Percentiles rank a stretch among this genome's conserved stretches.
These are phyloP conservation scores for Acer negundo DNA, from an alignment of 345 rosid genomes.

Conservation along the genomic window DNA sequence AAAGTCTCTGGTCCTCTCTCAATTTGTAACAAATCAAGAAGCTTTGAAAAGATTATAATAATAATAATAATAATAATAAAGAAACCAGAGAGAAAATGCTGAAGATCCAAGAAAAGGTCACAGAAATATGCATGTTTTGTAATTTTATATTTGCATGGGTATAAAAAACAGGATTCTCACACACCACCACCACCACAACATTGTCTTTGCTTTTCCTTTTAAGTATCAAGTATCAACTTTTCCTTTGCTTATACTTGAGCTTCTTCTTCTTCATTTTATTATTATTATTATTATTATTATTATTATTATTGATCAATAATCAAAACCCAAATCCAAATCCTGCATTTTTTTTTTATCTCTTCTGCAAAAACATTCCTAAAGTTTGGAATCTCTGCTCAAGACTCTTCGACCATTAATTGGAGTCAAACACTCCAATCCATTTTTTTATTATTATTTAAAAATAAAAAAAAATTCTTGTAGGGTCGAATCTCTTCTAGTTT, in stretches of 20 bases:
- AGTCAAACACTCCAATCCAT: conserved; percentile 32
- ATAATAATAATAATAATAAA: conserved; percentile 9
- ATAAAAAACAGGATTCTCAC: conserved; percentile 18
- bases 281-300: neutral
- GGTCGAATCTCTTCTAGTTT: neutral
- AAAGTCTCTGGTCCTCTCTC: conserved; percentile 9
- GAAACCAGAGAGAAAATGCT: neutral
- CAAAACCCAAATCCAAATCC: neutral
- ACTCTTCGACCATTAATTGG: conserved; percentile 10
- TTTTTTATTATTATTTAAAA: neutral
- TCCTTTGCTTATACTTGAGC: conserved; percentile 43
- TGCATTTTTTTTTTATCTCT: neutral
- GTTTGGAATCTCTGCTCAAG: conserved; percentile 42
- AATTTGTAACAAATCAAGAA: conserved; percentile 3
- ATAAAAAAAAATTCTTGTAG: neutral
- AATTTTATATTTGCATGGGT: conserved; percentile 35
- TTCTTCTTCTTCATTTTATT: neutral
- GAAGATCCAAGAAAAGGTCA: conserved; percentile 30
- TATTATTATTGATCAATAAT: neutral
- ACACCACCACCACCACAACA: conserved; percentile 26
- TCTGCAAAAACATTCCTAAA: conserved; percentile 37
- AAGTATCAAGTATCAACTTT: conserved; percentile 51
- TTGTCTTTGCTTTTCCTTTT: conserved; percentile 54
- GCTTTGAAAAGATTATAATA: conserved; percentile 23
- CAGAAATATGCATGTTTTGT: conserved; percentile 23